Percentiles rank a stretch among this genome's conserved stretches.
Evolutionary conservation across 2,329 filamentous ascomycete genomes (phyloP).

Genomic region (Stemphylium vesicarium): DNA sequence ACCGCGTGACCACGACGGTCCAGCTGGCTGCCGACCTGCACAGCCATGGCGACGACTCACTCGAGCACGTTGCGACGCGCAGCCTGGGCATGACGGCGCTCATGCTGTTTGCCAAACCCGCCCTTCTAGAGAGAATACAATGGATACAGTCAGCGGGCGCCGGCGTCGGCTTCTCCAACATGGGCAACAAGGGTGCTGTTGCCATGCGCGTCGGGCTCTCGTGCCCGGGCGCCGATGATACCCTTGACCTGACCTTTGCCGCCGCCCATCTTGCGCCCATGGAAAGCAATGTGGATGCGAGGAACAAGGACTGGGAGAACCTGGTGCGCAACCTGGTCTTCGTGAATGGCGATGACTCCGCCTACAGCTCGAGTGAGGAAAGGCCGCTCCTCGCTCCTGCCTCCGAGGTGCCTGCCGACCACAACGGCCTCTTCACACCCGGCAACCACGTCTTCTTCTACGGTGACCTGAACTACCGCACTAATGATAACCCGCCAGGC

Average conservation of each 20-base stretch:
- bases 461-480: conserved; percentile 95
- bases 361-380: conserved; percentile 42
- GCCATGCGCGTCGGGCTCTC: conserved; percentile 73
- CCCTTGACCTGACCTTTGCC: conserved; percentile 79
- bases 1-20: conserved; percentile 73
- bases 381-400: conserved; percentile 37
- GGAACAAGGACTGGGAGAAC: conserved; percentile 88
- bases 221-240: conserved; percentile 47
- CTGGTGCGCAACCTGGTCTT: conserved; percentile 85
- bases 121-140: conserved; percentile 63
- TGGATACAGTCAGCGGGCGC: conserved; percentile 79
- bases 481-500: conserved; percentile 69
- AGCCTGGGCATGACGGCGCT: conserved; percentile 91
- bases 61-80: conserved; percentile 72
- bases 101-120: conserved; percentile 78
- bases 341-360: conserved; percentile 46
- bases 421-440: conserved; percentile 74
- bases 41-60: conserved; percentile 56
- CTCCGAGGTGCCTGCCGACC: conserved; percentile 42
- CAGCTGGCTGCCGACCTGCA: conserved; percentile 67
- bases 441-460: conserved; percentile 81
- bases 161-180: conserved; percentile 82
- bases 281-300: conserved; percentile 75
- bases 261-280: conserved; percentile 87
- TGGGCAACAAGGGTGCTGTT: conserved; percentile 96